phyloP scores from a whole-genome alignment of 2,329 filamentous ascomycete species.

The Claviceps paspali region DNA sequence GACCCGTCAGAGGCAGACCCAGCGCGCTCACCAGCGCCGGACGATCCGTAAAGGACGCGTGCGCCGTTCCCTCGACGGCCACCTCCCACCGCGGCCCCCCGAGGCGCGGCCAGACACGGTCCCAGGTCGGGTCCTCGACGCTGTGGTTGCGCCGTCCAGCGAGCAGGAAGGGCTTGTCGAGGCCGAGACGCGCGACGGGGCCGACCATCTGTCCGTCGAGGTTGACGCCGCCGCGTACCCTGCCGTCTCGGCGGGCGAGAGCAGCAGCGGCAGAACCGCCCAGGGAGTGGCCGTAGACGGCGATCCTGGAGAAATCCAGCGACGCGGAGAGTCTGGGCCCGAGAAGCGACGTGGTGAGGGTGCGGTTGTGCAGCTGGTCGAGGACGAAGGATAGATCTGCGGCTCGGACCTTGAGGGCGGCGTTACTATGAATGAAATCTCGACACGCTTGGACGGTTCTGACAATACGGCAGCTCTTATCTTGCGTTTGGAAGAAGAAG shows the following conservation, averaged over 20 bases:
- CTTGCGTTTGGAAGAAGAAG: too few species aligned
- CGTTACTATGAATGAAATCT: too few species aligned
- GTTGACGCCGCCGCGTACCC: slow-evolving; percentile 22
- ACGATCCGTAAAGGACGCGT: slow-evolving; percentile 19
- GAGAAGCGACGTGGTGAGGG: slow-evolving; percentile 7
- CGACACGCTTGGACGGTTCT: too few species aligned
- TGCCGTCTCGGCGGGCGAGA: not conserved
- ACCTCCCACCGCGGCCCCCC: slow-evolving; percentile 13
- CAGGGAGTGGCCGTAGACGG: slow-evolving; percentile 23
- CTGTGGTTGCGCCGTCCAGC: slow-evolving; percentile 15
- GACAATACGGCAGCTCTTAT: too few species aligned
- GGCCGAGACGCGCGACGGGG: slow-evolving; percentile 4
- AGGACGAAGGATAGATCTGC: slow-evolving; percentile 23
- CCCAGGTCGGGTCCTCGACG: slow-evolving; percentile 18
- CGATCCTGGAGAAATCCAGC: slow-evolving; percentile 9
- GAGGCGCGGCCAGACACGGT: slow-evolving; percentile 14
- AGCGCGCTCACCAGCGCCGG: slow-evolving; percentile 14
- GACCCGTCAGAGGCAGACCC: slow-evolving; percentile 11
- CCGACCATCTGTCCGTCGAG: slow-evolving; percentile 24
- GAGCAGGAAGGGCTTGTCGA: slow-evolving; percentile 14
- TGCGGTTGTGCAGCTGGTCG: slow-evolving; percentile 12
- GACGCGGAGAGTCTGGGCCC: slow-evolving; percentile 8
- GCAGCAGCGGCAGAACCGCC: slow-evolving; percentile 22
- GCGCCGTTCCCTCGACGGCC: slow-evolving; percentile 12
- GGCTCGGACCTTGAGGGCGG: slow-evolving; percentile 13